Evolutionary conservation across 257 asterid genomes (phyloP).

Genomic region (Nyctanthes arbortristis): DNA sequence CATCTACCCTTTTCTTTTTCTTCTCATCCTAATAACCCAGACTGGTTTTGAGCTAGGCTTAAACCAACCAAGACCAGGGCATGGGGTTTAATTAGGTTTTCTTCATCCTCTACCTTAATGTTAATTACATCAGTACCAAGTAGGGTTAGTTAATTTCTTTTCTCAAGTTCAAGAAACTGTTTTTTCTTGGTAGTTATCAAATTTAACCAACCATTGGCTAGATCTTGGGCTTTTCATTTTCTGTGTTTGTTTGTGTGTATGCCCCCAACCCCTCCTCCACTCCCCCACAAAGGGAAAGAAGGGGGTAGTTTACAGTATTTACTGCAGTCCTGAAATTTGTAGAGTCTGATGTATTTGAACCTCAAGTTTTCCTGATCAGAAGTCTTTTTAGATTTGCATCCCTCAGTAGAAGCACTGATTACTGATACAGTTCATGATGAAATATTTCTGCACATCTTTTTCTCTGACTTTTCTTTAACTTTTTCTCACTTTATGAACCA

Average conservation of each 20-base stretch:
- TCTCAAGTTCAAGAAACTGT: slow-evolving; percentile 6
- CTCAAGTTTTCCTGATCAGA: slow-evolving; percentile 2
- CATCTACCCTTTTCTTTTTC: too few relatives aligned
- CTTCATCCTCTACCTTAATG: slow-evolving; percentile 6
- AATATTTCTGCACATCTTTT: not conserved
- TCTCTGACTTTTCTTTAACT: slow-evolving; percentile 6
- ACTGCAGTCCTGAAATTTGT: slow-evolving; percentile 22
- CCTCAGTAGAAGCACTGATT: not conserved
- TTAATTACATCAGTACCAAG: slow-evolving; percentile 8
- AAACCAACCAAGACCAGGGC: too few relatives aligned
- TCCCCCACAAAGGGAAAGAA: not conserved
- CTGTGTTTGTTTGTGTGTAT: not conserved
- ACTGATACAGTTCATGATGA: slow-evolving; percentile 9
- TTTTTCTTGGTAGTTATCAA: slow-evolving; percentile 8
- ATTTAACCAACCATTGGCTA: slow-evolving; percentile 7
- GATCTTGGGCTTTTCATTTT: slow-evolving; percentile 18
- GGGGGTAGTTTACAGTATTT: not conserved
- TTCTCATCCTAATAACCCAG: too few relatives aligned
- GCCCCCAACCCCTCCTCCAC: not conserved
- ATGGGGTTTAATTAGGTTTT: not conserved
- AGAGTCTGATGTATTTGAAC: slow-evolving; percentile 13
- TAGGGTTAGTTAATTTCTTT: slow-evolving; percentile 35
- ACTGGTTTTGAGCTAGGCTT: too few relatives aligned
- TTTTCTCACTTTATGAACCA: slow-evolving; percentile 7
- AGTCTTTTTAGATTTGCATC: not conserved